Evolutionary conservation across 805 yeast species (phyloP), one percentile per base, ranked within the genome.

Genomic region (Gaillardinia entomophila): DNA sequence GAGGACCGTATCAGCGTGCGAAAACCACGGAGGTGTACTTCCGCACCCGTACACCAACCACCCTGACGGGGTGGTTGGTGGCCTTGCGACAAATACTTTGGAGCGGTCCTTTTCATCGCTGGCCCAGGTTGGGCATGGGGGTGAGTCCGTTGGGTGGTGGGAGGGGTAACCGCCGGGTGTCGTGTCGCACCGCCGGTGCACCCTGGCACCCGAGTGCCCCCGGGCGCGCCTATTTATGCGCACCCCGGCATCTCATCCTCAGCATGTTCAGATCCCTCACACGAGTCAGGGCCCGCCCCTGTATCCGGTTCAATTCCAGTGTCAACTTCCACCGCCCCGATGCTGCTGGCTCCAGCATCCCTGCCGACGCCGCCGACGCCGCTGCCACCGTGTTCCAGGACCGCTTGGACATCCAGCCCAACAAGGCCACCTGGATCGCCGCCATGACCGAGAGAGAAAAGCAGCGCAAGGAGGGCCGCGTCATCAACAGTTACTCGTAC

Each of bases 351-450:
- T 70, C 76, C 2, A 46, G 45, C 12, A 66, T 65, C 35, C 75
- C 82, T 3, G 68, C 76, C 19, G 79, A 73, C 27, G 79, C 82
- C 2, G 86, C 86, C 11, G 89, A 82, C 55, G 87, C 87, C 15
- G 67, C 79, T 6, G 75, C 88, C n/a, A 79, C 88, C 3, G 68
- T 79, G 10, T 55, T 76, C 30, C 74, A 86, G 0, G 88, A 82
- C 45, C 62, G 60, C 36, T 57, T 67, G 32, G 87, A 80, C 43
- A 65, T 67, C 39, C 71, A 66, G 32, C 61, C 63, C 12, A 62
- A 64, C 37, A 59, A 59, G 35, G 86, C 82, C 25, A 85, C 96
- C 3, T 89, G 97, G 97, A 60, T 86, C 50, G 86, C 78, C 34
- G 96, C 96, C 0, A 63, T 88, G 38, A 71, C 73, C 12, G 92